Evolutionary conservation across 805 yeast species (phyloP), one percentile per base, ranked within the genome.

Genomic region (Yamadazyma sp.): DNA sequence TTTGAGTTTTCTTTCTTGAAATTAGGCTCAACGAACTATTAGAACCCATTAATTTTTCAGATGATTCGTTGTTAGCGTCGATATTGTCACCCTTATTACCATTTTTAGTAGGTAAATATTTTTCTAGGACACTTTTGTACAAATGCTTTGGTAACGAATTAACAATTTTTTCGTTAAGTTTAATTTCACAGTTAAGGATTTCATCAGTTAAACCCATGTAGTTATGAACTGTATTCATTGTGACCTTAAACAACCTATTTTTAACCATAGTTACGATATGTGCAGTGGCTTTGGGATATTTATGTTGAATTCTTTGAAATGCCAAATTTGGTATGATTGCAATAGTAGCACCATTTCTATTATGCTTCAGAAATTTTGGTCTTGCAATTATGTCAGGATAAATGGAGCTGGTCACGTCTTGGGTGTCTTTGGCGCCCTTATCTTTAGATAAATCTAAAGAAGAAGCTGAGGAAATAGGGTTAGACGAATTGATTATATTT

Each of bases 191-290:
- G 36, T 81, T 77, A 49, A 85, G 73, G 20, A 91, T 79, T 49
- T 88, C 96, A 13, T 74, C 65, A 0, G 97, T 87, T 15, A 91
- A 61, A 0, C 95, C 96, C 31, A 91, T 65, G 55, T 91, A 93
- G 43, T 77, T 74, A 55, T 89, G 93, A 7, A 93, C 86, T 0
- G 97, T 86, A 52, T 86, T 89, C 58, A 91, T 80, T 0, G 98
- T 91, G 7, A 93, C 96, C 46, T 94, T 76, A 54, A 87, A 86
- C 35, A 93, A 69, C 43, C 95, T 74, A 1, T 95, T 82, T 37
- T 91, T 62, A 16, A 91, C 86, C 77, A 91, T 88, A 49, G 94
- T 96, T 10, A 91, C 91, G 20, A 93, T 89, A 56, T 89, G 96
- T 0, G 96, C 86, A 0, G 96, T 82, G 1, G 96, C 86, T 43